These are phyloP conservation scores for Microbotryum intermedium DNA, from an alignment of 1,284 basidiomycete genomes.

Conservation along the genomic window DNA sequence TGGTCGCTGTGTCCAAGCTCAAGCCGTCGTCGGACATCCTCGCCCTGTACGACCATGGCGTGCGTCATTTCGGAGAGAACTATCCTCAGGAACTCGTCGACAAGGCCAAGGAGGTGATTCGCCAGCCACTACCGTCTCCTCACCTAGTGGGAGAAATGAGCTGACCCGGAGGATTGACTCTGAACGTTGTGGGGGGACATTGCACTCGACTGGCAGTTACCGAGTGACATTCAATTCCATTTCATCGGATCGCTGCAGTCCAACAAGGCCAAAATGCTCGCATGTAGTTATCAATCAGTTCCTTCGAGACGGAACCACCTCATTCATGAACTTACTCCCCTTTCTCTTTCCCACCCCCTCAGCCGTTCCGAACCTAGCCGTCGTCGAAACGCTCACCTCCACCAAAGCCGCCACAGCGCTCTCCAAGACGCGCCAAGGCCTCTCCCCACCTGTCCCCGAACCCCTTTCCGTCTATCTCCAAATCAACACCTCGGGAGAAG, in stretches of 20 bases:
- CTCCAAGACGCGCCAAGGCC: constrained; percentile 61
- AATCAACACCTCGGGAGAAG: constrained; percentile 90
- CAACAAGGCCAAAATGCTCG: constrained; percentile 88
- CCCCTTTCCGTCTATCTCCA: constrained; percentile 76
- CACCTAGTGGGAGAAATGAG: constrained; percentile 5
- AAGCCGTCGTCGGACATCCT: constrained; percentile 82
- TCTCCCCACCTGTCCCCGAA: constrained; percentile 40
- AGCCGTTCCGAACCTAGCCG: constrained; percentile 83
- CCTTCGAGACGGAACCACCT: neutral
- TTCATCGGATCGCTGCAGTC: constrained; percentile 92
- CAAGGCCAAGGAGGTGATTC: constrained; percentile 65
- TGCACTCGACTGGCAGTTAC: constrained; percentile 51
- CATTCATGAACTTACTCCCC: neutral
- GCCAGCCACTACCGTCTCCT: neutral
- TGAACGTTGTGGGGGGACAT: no score
- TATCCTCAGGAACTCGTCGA: constrained; percentile 93
- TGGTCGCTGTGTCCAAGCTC: constrained; percentile 91
- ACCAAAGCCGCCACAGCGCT: constrained; percentile 72
- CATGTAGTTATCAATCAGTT: constrained; percentile 50
- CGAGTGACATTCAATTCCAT: constrained; percentile 82
- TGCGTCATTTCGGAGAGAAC: constrained; percentile 93
- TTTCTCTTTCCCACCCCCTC: constrained; percentile 20
- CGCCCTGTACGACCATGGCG: constrained; percentile 65
- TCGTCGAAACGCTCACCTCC: constrained; percentile 85
- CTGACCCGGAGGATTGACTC: neutral